These are phyloP conservation scores for Avena insularis DNA, from an alignment of 176 grass and related monocot genomes.

Conservation along the genomic window DNA sequence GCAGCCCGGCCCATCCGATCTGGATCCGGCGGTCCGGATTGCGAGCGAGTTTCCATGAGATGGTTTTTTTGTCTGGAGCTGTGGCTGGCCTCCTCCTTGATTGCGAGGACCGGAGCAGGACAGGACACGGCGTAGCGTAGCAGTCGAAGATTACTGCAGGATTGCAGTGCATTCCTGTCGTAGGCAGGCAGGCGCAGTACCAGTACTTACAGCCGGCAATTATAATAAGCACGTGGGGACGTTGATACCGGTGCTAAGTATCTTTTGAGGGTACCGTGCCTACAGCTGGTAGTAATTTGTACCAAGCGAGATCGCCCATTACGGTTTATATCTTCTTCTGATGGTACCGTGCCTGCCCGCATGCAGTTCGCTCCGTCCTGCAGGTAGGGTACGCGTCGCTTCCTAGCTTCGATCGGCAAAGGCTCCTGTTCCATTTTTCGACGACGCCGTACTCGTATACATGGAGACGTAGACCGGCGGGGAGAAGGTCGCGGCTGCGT, in stretches of 20 bases:
- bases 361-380: background rate
- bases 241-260: background rate
- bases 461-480: background rate
- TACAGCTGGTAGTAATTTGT: background rate
- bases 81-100: background rate
- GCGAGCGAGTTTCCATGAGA: background rate
- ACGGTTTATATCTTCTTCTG: background rate
- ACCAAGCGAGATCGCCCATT: background rate
- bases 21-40: background rate
- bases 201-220: background rate
- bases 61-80: background rate
- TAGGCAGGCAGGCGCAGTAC: background rate
- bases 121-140: background rate
- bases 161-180: background rate
- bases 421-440: background rate
- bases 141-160: background rate
- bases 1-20: constrained; percentile 11
- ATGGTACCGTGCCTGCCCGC: too few relatives aligned
- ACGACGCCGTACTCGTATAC: background rate
- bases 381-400: background rate
- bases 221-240: background rate
- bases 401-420: background rate
- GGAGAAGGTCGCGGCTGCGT: too few relatives aligned
- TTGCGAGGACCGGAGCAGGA: background rate
- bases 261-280: too few relatives aligned